Evolutionary conservation across 1,284 basidiomycete species (phyloP).

Genomic region (Pisolithus thermaeus): DNA sequence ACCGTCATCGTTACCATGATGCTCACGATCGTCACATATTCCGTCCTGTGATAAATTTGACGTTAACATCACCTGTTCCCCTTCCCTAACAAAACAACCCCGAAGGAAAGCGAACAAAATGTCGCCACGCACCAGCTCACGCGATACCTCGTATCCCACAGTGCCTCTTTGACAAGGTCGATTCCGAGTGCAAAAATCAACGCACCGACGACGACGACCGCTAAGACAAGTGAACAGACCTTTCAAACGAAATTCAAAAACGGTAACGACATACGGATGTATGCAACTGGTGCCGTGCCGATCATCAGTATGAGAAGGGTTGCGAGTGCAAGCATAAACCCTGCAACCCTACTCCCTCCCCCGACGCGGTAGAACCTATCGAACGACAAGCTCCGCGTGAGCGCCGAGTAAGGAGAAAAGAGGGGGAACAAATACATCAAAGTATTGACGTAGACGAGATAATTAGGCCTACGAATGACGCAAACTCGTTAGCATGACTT

Average conservation of each 20-base stretch:
- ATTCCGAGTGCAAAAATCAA: constrained; percentile 95
- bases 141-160: constrained; percentile 93
- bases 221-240: constrained; percentile 31
- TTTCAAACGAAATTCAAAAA: background rate
- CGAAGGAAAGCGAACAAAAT: constrained; percentile 14
- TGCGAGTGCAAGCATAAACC: constrained; percentile 78
- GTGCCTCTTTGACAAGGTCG: constrained; percentile 90
- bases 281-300: constrained; percentile 84
- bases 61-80: too few species aligned
- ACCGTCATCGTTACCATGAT: constrained; percentile 90
- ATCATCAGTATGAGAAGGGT: constrained; percentile 73
- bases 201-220: constrained; percentile 85
- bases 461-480: constrained; percentile 54
- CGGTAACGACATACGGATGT: constrained; percentile 62
- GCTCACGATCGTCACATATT: constrained; percentile 74
- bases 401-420: background rate
- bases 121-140: constrained; percentile 58
- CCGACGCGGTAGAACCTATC: constrained; percentile 89
- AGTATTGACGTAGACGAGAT: constrained; percentile 88
- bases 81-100: background rate
- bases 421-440: constrained; percentile 52
- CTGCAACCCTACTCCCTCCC: constrained; percentile 79
- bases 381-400: background rate
- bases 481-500: constrained; percentile 1
- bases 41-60: constrained; percentile 36